Percentiles rank a stretch among this genome's conserved stretches.
These are phyloP conservation scores for Capsicum pubescens DNA, from an alignment of 257 asterid genomes.

Conservation along the genomic window DNA sequence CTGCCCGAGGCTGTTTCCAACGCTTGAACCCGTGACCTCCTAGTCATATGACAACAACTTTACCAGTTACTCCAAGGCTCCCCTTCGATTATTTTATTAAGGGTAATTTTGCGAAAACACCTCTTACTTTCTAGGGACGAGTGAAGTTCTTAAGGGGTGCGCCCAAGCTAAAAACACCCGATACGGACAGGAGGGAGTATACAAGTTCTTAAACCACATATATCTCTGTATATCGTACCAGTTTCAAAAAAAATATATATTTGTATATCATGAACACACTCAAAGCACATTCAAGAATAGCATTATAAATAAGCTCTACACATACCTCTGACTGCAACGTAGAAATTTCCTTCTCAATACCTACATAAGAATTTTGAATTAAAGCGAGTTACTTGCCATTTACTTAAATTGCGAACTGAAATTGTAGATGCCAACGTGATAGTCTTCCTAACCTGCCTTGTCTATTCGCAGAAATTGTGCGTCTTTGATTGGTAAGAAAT, in stretches of 20 bases:
- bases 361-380: constrained; percentile 42
- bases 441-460: background rate
- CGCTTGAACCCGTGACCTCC: too few species aligned
- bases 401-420: background rate
- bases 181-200: background rate
- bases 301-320: constrained; percentile 21
- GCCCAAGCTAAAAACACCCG: too few species aligned
- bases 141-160: too few species aligned
- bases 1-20: too few species aligned
- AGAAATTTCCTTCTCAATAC: constrained; percentile 78
- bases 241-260: background rate
- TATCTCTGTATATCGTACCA: background rate
- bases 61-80: too few species aligned
- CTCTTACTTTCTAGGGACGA: too few species aligned
- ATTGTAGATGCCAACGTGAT: background rate
- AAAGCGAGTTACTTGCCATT: too few species aligned
- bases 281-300: background rate
- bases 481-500: background rate
- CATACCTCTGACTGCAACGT: constrained; percentile 78
- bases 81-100: too few species aligned
- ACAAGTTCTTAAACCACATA: background rate
- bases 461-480: background rate
- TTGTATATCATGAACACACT: background rate
- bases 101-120: too few species aligned
- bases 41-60: too few species aligned